Evolutionary conservation across 148 eudicot genomes (phyloP).

Genomic region (Rhododendron vialii): DNA sequence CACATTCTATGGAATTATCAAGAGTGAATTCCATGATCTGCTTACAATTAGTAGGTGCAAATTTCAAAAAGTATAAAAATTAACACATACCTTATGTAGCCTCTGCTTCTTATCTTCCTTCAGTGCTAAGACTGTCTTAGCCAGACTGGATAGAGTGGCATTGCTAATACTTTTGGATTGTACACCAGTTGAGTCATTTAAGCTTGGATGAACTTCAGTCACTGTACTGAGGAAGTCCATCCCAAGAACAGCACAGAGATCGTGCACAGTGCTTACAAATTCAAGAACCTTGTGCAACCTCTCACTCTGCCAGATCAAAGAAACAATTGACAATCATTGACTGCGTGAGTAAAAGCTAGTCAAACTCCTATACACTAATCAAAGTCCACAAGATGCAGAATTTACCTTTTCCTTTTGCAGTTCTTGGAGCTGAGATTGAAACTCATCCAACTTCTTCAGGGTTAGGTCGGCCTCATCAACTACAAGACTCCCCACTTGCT

Average conservation of each 20-base stretch:
- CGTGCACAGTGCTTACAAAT: slow-evolving; percentile 93
- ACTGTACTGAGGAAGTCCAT: slow-evolving; percentile 91
- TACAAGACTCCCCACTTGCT: slow-evolving; percentile 41
- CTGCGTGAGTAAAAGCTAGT: neutral
- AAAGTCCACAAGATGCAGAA: neutral
- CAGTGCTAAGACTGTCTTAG: slow-evolving; percentile 77
- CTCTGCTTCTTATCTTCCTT: slow-evolving; percentile 92
- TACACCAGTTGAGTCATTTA: slow-evolving; percentile 76
- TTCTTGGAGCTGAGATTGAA: slow-evolving; percentile 84
- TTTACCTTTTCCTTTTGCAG: slow-evolving; percentile 92
- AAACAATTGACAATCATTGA: neutral
- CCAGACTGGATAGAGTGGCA: slow-evolving; percentile 78
- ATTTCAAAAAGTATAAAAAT: neutral
- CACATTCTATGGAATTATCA: neutral
- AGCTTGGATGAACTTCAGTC: slow-evolving; percentile 95
- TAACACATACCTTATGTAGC: slow-evolving; percentile 60
- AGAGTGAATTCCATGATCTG: neutral
- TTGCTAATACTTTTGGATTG: slow-evolving; percentile 95
- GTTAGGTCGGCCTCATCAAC: slow-evolving; percentile 90
- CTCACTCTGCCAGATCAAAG: slow-evolving; percentile 70
- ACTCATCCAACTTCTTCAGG: slow-evolving; percentile 81
- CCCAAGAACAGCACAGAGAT: slow-evolving; percentile 96
- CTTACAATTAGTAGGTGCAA: neutral
- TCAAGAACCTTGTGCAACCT: slow-evolving; percentile 96
- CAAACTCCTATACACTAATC: neutral